Conservation (phyloP, 805 yeast species). For the Citeromyces matritensis region DNA sequence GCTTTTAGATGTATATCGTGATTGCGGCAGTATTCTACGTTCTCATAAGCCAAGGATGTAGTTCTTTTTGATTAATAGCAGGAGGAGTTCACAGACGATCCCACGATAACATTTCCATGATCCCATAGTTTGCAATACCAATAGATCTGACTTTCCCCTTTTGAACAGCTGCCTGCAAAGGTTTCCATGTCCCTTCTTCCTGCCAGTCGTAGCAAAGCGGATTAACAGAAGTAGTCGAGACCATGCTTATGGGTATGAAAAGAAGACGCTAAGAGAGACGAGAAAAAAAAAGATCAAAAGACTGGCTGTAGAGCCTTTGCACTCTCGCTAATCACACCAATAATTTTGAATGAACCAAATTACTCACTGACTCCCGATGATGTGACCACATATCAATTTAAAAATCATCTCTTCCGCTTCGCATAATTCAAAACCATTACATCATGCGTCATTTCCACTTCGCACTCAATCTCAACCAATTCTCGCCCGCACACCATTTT, state of each 20-base stretch:
- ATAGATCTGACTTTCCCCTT: slow-evolving; percentile 33
- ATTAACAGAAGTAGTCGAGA: slow-evolving; percentile 34
- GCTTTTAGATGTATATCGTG: slow-evolving; percentile 42
- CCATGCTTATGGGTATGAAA: slow-evolving; percentile 15
- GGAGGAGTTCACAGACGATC: slow-evolving; percentile 25
- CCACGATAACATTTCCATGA: slow-evolving; percentile 33
- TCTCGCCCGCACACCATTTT: too few relatives aligned
- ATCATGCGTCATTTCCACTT: too few relatives aligned
- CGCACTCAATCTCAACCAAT: too few relatives aligned
- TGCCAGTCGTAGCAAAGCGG: slow-evolving; percentile 35
- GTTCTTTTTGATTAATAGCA: slow-evolving; percentile 32
- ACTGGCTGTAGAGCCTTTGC: too few relatives aligned
- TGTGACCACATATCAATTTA: too few relatives aligned
- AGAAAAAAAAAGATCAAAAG: too few relatives aligned
- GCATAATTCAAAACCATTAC: too few relatives aligned
- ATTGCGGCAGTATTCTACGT: slow-evolving; percentile 22
- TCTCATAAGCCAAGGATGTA: slow-evolving; percentile 34
- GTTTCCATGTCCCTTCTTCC: slow-evolving; percentile 30
- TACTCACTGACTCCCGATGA: too few relatives aligned
- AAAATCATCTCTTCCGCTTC: too few relatives aligned
- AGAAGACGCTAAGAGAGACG: too few relatives aligned
- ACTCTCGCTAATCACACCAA: too few relatives aligned
- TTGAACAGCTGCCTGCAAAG: slow-evolving; percentile 38
- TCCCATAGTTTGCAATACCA: slow-evolving; percentile 54
- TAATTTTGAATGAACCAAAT: too few relatives aligned